These are phyloP conservation scores for Austroboletus niveus DNA, from an alignment of 1,284 basidiomycete genomes.

Conservation along the genomic window DNA sequence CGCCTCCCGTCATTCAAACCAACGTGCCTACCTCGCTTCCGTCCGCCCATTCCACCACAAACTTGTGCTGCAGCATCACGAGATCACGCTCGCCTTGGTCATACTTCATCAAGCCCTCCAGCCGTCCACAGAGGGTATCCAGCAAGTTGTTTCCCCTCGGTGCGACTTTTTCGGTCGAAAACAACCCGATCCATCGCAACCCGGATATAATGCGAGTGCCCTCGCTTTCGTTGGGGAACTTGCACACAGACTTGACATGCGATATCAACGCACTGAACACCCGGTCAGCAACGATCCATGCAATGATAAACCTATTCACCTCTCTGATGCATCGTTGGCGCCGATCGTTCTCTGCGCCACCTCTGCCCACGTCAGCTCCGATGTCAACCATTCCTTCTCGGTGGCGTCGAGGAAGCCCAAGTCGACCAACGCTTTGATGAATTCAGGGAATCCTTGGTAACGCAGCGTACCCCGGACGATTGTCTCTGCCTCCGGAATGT, in stretches of 20 bases:
- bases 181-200: slow-evolving; percentile 91
- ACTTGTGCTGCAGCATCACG: slow-evolving; percentile 98
- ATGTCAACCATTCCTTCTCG: slow-evolving; percentile 77
- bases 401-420: slow-evolving; percentile 85
- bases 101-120: slow-evolving; percentile 94
- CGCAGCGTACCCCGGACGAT: slow-evolving; percentile 92
- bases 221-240: slow-evolving; percentile 73
- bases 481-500: slow-evolving; percentile 93
- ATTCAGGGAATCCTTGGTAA: slow-evolving; percentile 98
- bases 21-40: slow-evolving; percentile 59
- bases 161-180: slow-evolving; percentile 68
- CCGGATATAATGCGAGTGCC: slow-evolving; percentile 80
- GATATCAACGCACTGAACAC: slow-evolving; percentile 54
- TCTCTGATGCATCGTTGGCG: slow-evolving; percentile 68
- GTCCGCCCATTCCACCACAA: slow-evolving; percentile 84
- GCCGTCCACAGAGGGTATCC: slow-evolving; percentile 89
- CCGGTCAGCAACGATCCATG: slow-evolving; percentile 7
- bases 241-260: slow-evolving; percentile 68
- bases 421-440: slow-evolving; percentile 86
- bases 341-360: slow-evolving; percentile 80
- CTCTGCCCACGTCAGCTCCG: slow-evolving; percentile 78
- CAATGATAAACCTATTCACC: slow-evolving; percentile 41
- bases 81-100: slow-evolving; percentile 90
- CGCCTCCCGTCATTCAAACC: background rate
- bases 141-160: slow-evolving; percentile 81